These are phyloP conservation scores for Colletotrichum sp. DNA, from an alignment of 2,329 filamentous ascomycete genomes.

Conservation along the genomic window DNA sequence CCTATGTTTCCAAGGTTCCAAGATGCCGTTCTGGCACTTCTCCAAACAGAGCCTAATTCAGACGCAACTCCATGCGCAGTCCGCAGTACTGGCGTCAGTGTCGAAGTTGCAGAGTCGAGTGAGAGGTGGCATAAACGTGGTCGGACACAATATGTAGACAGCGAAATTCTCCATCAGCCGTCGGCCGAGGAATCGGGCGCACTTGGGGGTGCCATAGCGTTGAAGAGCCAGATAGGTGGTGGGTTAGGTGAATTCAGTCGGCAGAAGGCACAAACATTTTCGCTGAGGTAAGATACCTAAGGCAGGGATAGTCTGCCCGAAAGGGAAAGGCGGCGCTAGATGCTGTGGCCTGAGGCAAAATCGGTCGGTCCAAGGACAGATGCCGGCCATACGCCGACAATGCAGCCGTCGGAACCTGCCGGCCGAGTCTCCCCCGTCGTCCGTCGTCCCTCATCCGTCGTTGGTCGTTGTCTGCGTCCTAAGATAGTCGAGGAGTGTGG, in stretches of 20 bases:
- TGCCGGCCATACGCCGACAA: background rate
- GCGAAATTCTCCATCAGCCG: background rate
- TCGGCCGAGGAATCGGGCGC: background rate
- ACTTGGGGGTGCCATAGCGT: background rate
- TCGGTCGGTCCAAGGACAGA: background rate
- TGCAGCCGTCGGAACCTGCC: background rate
- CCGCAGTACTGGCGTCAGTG: background rate
- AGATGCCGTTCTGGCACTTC: background rate
- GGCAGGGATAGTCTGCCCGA: background rate
- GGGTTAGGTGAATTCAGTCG: constrained; percentile 14
- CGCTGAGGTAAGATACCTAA: background rate
- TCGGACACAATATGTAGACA: background rate
- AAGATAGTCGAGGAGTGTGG: background rate
- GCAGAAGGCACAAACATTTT: background rate
- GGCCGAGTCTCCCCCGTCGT: background rate
- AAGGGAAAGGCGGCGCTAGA: background rate
- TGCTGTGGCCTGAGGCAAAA: background rate
- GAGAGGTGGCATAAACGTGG: background rate
- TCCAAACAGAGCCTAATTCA: background rate
- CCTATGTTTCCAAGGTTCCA: background rate
- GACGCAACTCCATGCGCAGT: background rate
- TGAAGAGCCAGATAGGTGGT: background rate
- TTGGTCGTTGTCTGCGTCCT: background rate
- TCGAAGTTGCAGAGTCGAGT: background rate
- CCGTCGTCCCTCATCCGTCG: background rate